Evolutionary conservation across 1,139 yeast species (phyloP).

Genomic region (Eremothecium gossypii): DNA sequence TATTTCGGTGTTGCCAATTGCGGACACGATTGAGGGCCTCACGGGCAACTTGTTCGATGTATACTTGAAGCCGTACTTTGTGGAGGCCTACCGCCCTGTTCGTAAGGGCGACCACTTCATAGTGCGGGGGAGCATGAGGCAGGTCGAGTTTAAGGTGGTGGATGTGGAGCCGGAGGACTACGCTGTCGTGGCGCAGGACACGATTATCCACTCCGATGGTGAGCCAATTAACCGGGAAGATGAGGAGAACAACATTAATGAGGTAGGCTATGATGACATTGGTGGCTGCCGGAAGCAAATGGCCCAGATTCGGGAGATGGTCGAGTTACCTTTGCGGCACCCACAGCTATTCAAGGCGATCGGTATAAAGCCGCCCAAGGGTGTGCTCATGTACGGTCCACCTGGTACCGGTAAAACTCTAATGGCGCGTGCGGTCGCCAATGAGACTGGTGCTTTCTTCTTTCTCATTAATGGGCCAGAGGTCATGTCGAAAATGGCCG

Average conservation of each 20-base stretch:
- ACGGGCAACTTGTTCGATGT: conserved; percentile 98
- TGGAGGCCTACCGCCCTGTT: conserved; percentile 97
- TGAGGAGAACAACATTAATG: conserved; percentile 85
- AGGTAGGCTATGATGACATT: conserved; percentile 97
- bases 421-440: conserved; percentile 99
- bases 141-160: conserved; percentile 95
- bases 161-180: conserved; percentile 97
- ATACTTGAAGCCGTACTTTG: conserved; percentile 93
- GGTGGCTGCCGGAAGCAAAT: conserved; percentile 98
- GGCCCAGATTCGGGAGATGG: conserved; percentile 97
- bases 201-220: conserved; percentile 97
- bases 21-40: conserved; percentile 96
- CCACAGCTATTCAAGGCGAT: conserved; percentile 94
- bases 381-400: conserved; percentile 95
- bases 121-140: conserved; percentile 98
- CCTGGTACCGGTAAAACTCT: conserved; percentile 99
- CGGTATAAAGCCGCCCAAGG: conserved; percentile 97
- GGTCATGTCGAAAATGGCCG: conserved; percentile 99
- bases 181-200: conserved; percentile 97
- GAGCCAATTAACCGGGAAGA: conserved; percentile 99
- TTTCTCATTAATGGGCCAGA: conserved; percentile 99
- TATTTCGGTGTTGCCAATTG: conserved; percentile 93
- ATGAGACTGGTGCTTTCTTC: conserved; percentile 98
- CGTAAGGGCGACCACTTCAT: conserved; percentile 95
- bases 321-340: conserved; percentile 91